Evolutionary conservation across 768 basidiomycete genomes (phyloP).

Genomic region (Dentipellis fragilis): DNA sequence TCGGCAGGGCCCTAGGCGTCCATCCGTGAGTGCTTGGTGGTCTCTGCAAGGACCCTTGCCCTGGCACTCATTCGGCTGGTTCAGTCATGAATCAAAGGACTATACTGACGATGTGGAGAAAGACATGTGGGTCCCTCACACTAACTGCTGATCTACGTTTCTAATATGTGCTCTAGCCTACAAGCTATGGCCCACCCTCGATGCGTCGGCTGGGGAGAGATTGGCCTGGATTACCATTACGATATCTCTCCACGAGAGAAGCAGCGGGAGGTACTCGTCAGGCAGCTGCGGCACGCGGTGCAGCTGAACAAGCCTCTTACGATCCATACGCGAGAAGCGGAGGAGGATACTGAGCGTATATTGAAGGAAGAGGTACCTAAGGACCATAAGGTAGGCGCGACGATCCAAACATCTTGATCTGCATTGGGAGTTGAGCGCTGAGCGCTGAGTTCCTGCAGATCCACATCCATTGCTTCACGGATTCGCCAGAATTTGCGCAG

Average conservation of each 20-base stretch:
- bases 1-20: constrained; percentile 35
- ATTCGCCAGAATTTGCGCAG: constrained; percentile 63
- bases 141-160: neutral
- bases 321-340: constrained; percentile 81
- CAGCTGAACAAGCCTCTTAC: constrained; percentile 66
- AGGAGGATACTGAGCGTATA: constrained; percentile 72
- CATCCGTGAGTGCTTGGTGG: constrained; percentile 45
- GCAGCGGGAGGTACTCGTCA: constrained; percentile 54
- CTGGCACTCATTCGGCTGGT: neutral
- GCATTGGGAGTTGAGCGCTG: neutral
- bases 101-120: constrained; percentile 63
- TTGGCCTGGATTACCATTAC: constrained; percentile 82
- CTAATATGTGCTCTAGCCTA: constrained; percentile 28
- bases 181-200: constrained; percentile 72
- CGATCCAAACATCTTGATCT: neutral
- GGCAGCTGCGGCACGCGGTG: constrained; percentile 64
- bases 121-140: constrained; percentile 41
- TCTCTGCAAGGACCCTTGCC: neutral
- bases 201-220: constrained; percentile 85
- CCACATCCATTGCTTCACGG: constrained; percentile 85
- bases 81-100: constrained; percentile 58
- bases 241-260: constrained; percentile 62
- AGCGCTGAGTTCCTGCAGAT: too few relatives aligned
- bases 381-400: constrained; percentile 45
- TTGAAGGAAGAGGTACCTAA: constrained; percentile 67